Percentiles rank a stretch among this genome's conserved stretches.
Conservation (phyloP, 257 asterid genomes). For the Perilla frutescens region DNA sequence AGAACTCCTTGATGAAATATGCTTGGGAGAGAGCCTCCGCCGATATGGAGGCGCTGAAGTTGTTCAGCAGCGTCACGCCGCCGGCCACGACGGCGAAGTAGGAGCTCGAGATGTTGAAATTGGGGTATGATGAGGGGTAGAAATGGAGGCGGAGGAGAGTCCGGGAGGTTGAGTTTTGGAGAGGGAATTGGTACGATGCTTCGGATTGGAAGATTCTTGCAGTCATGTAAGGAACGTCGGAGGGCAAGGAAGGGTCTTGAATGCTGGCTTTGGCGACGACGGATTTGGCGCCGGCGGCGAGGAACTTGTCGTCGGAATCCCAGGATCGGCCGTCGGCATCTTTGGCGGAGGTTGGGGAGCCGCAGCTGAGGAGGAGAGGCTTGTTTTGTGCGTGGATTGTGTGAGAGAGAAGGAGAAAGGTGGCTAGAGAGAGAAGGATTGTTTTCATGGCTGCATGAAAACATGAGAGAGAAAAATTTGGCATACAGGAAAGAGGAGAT, state of each 20-base stretch:
- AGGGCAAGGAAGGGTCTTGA: constrained; percentile 73
- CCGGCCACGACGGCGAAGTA: constrained; percentile 64
- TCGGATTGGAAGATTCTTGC: constrained; percentile 75
- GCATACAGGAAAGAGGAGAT: constrained; percentile 66
- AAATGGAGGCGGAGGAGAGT: constrained; percentile 79
- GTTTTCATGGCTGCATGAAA: constrained; percentile 45
- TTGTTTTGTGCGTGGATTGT: constrained; percentile 32
- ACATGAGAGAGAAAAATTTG: constrained; percentile 30
- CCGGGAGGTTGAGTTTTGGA: constrained; percentile 48
- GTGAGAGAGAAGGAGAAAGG: constrained; percentile 28
- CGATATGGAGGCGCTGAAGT: constrained; percentile 73
- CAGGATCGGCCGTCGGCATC: constrained; percentile 71
- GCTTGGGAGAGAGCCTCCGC: constrained; percentile 87
- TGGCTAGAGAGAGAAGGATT: constrained; percentile 24
- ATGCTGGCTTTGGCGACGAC: constrained; percentile 46
- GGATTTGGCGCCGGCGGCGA: constrained; percentile 46
- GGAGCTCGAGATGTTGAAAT: constrained; percentile 62
- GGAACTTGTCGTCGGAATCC: constrained; percentile 66
- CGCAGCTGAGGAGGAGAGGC: constrained; percentile 56
- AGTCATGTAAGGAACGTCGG: constrained; percentile 69
- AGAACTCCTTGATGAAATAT: constrained; percentile 77
- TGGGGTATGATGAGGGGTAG: constrained; percentile 77
- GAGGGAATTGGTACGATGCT: constrained; percentile 58
- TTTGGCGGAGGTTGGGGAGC: constrained; percentile 47
- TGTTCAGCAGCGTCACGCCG: constrained; percentile 56